These are phyloP conservation scores for Spathaspora boniae DNA, from an alignment of 805 yeast species.

Conservation along the genomic window DNA sequence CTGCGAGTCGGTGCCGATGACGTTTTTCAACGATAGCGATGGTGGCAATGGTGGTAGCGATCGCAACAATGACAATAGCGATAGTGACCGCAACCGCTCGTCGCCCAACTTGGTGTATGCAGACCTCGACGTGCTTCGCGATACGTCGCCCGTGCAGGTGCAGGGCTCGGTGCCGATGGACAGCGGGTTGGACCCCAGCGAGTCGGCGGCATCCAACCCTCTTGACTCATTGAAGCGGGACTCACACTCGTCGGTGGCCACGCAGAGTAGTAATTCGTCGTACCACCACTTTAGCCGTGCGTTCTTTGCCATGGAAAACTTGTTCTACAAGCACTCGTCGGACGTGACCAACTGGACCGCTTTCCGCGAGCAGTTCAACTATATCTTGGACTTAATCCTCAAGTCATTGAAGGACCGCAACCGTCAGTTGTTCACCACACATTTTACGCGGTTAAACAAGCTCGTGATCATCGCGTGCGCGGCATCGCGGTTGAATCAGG, in stretches of 20 bases:
- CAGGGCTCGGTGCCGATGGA: slow-evolving; percentile 7
- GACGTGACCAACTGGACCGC: slow-evolving; percentile 64
- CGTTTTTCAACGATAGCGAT: slow-evolving; percentile 24
- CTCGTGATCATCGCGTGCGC: slow-evolving; percentile 51
- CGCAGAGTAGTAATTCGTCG: slow-evolving; percentile 23
- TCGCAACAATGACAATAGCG: no score
- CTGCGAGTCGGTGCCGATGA: slow-evolving; percentile 56
- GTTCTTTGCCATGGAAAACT: slow-evolving; percentile 33
- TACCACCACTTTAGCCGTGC: slow-evolving; percentile 43
- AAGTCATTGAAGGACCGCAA: slow-evolving; percentile 51
- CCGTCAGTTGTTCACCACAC: slow-evolving; percentile 50
- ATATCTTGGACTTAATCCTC: slow-evolving; percentile 44
- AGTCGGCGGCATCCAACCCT: slow-evolving; percentile 12
- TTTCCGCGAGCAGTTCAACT: slow-evolving; percentile 45
- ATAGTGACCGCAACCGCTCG: slow-evolving; percentile 17
- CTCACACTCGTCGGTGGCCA: slow-evolving; percentile 33
- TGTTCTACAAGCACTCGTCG: slow-evolving; percentile 56
- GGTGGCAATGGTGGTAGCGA: no score
- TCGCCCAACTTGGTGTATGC: slow-evolving; percentile 26
- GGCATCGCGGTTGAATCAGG: slow-evolving; percentile 51
- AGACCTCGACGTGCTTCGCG: slow-evolving; percentile 17
- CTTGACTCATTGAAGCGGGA: slow-evolving; percentile 35
- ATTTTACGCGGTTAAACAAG: slow-evolving; percentile 52
- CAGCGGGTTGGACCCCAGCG: slow-evolving; percentile 8
- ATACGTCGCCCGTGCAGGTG: slow-evolving; percentile 14